Evolutionary conservation across 2,329 filamentous ascomycete genomes (phyloP).

Genomic region (Venturia effusa): DNA sequence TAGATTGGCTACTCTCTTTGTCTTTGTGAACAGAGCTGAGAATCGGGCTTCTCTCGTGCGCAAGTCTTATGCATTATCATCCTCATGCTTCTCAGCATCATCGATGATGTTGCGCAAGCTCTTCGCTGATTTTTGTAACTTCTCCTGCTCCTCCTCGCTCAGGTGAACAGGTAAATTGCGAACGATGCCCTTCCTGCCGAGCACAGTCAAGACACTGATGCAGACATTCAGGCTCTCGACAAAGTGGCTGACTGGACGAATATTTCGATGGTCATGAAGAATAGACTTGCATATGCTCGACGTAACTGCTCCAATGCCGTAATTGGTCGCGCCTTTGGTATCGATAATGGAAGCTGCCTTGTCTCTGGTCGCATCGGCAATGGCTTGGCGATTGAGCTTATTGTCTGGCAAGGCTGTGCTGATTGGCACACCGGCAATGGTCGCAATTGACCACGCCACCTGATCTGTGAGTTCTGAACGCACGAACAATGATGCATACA

Average conservation of each 20-base stretch:
- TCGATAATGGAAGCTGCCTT: slow-evolving; percentile 38
- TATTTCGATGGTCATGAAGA: slow-evolving; percentile 35
- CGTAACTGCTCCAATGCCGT: slow-evolving; percentile 39
- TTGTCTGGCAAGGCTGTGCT: slow-evolving; percentile 22
- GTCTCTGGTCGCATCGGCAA: slow-evolving; percentile 35
- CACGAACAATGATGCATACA: background rate
- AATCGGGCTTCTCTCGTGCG: background rate
- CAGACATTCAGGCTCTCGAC: slow-evolving; percentile 37
- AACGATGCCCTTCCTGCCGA: slow-evolving; percentile 38
- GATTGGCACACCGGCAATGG: slow-evolving; percentile 32
- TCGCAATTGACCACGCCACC: slow-evolving; percentile 35
- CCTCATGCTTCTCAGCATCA: slow-evolving; percentile 23
- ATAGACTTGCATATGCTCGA: slow-evolving; percentile 41
- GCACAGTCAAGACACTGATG: slow-evolving; percentile 38
- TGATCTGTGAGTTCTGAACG: slow-evolving; percentile 11
- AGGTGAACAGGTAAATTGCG: slow-evolving; percentile 26
- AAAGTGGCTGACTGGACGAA: slow-evolving; percentile 40
- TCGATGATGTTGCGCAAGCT: slow-evolving; percentile 26
- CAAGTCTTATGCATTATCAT: background rate
- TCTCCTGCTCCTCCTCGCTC: slow-evolving; percentile 23
- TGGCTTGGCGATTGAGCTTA: slow-evolving; percentile 21
- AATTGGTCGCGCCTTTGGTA: slow-evolving; percentile 40
- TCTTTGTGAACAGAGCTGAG: background rate
- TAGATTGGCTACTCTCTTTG: background rate
- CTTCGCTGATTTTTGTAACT: slow-evolving; percentile 25